phyloP scores from a whole-genome alignment of 176 grass and related monocot genomes.

The Carex kokanica region DNA sequence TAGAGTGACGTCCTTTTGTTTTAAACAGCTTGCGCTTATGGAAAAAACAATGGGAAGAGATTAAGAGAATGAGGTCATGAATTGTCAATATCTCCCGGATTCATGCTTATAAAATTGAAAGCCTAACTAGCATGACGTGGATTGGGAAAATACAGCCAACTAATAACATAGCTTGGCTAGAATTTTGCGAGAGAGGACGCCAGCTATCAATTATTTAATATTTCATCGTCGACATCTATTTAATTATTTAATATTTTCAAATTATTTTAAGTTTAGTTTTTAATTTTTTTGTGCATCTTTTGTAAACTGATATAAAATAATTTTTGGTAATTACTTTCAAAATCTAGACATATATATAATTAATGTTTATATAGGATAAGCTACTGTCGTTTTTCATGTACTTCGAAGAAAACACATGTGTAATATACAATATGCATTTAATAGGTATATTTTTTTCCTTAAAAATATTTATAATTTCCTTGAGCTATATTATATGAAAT shows the following conservation, averaged over 20 bases:
- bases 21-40: neutral
- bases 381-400: too few relatives aligned
- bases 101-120: slow-evolving; percentile 13
- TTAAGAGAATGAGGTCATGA: slow-evolving; percentile 12
- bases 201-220: neutral
- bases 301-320: too few relatives aligned
- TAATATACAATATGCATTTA: too few relatives aligned
- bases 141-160: slow-evolving; percentile 17
- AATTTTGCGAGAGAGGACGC: neutral
- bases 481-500: too few relatives aligned
- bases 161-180: neutral
- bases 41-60: neutral
- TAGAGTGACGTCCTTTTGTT: neutral
- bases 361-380: too few relatives aligned
- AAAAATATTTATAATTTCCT: too few relatives aligned
- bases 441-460: too few relatives aligned
- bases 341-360: too few relatives aligned
- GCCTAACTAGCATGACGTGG: slow-evolving; percentile 1
- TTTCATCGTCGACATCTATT: neutral
- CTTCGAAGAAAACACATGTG: too few relatives aligned
- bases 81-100: slow-evolving; percentile 12
- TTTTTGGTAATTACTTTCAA: too few relatives aligned
- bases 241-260: too few relatives aligned
- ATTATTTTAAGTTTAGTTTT: neutral
- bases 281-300: too few relatives aligned